phyloP scores from a whole-genome alignment of 495 filamentous ascomycete genomes.

The Massariosphaeria phaeospora region DNA sequence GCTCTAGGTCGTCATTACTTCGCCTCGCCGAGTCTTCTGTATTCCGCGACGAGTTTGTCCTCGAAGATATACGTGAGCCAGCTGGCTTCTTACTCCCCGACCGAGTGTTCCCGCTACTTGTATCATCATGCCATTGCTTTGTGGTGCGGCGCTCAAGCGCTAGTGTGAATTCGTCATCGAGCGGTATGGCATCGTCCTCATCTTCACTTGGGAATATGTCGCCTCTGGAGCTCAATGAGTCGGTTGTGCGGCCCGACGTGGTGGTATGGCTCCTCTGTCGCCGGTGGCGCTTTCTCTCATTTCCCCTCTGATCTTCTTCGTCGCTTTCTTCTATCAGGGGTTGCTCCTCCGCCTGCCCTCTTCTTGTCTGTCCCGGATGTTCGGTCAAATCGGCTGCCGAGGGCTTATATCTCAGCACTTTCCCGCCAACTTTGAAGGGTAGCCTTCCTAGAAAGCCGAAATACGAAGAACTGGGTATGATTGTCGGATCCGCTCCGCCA shows the following conservation, averaged over 20 bases:
- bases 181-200: constrained; percentile 83
- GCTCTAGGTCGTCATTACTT: constrained; percentile 20
- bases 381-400: constrained; percentile 88
- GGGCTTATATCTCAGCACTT: constrained; percentile 76
- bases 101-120: constrained; percentile 61
- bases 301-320: constrained; percentile 41
- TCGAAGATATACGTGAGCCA: constrained; percentile 36
- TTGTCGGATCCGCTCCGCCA: constrained; percentile 68
- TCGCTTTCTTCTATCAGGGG: constrained; percentile 65
- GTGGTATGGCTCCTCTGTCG: constrained; percentile 74
- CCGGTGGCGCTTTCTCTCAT: constrained; percentile 42
- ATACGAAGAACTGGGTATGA: constrained; percentile 81
- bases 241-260: constrained; percentile 76
- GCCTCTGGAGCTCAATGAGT: constrained; percentile 85
- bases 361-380: constrained; percentile 58
- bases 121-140: constrained; percentile 54
- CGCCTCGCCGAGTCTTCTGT: constrained; percentile 38
- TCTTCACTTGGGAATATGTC: constrained; percentile 91
- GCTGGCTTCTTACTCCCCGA: constrained; percentile 38
- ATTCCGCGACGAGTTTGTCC: constrained; percentile 33
- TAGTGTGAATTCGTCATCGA: constrained; percentile 91
- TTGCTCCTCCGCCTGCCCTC: constrained; percentile 55
- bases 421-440: constrained; percentile 80
- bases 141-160: constrained; percentile 64
- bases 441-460: constrained; percentile 81